phyloP scores from a whole-genome alignment of 148 eudicot species.

The Spergularia bocconei region DNA sequence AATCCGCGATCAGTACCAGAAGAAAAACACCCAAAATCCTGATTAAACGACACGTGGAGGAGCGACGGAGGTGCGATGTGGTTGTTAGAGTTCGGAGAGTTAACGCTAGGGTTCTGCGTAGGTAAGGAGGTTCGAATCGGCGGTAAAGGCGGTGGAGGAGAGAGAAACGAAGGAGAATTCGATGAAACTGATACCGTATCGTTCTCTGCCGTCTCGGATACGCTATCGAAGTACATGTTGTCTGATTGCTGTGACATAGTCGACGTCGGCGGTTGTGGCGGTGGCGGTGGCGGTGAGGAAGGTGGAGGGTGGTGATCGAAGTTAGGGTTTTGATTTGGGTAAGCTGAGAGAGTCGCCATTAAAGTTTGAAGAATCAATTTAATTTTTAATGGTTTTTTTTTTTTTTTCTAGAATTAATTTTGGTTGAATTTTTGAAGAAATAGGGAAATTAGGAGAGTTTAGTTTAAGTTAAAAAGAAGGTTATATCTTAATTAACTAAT shows the following conservation, averaged over 20 bases:
- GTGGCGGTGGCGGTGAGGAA: conserved; percentile 10
- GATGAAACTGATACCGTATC: not conserved
- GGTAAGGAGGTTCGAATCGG: conserved; percentile 27
- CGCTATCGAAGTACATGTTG: conserved; percentile 24
- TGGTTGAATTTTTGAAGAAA: not conserved
- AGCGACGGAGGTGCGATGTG: conserved; percentile 32
- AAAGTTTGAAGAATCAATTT: not conserved
- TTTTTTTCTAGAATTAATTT: not conserved
- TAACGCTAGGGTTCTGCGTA: conserved; percentile 32
- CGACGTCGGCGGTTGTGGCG: conserved; percentile 31
- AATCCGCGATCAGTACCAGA: conserved; percentile 76
- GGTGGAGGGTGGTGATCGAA: conserved; percentile 11
- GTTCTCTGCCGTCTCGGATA: not conserved
- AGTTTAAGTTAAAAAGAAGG: not conserved
- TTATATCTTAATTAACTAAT: no score
- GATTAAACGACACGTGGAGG: conserved; percentile 70
- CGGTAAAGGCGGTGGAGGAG: conserved; percentile 27
- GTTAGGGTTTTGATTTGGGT: conserved; percentile 18
- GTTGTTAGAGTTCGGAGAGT: conserved; percentile 20
- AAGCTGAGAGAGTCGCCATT: conserved; percentile 10
- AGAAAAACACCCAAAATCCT: conserved; percentile 76
- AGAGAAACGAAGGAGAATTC: not conserved
- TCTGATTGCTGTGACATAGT: conserved; percentile 29
- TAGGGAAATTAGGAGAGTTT: not conserved
- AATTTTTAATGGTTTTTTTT: not conserved